Base-by-base conservation (phyloP, 169 alveolate species). In the Cryptosporidium viatorum region DNA sequence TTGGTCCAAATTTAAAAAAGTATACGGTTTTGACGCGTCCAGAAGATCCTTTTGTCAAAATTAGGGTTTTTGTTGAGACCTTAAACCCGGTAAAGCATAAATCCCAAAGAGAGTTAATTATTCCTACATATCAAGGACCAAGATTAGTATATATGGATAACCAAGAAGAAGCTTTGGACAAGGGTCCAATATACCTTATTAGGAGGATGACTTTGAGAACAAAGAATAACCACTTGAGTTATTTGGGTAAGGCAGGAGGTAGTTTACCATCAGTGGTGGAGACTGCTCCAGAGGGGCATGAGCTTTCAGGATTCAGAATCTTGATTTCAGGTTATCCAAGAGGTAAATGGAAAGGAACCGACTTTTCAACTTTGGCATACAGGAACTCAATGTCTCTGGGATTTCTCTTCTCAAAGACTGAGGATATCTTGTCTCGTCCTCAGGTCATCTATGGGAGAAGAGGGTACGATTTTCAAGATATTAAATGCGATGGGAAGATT, bases 191-290 rank as follows among this genome's bases (percentile, higher is more conserved):
- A 21, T 80, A 80, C 70, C 68, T 80, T 0, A 80, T 80, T 29
- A 60, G 89, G 2, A 80, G 67, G 50, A 85, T 69, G 67, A 68
- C 92, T 21, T 31, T 69, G 33, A 43, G 86, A 26, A 85, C 91
- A 41, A 69, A 73, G 35, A 69, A 80, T 12, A 69, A 67, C 16
- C 74, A 59, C 41, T 16, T 59, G 48, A 51, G 91, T 21, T 51
- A 85, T 84, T 92, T 93, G 91, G 93, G 92, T 26, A 65, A 29
- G 37, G 69, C 80, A 23, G 39, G 89, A 35, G 75, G 89, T 1
- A 48, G 33, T 12, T 41, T 80, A 9, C 89, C 89, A 5, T 80
- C 89, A 59, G 89, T 80, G 18, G 89, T 80, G 8, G 89, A 80
- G 33, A 52, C 37, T 14, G 89, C 89, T 62, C 89, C 89, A 21